Evolutionary conservation across 2,329 filamentous ascomycete species (phyloP).

Genomic region (Simplicillium sp.): DNA sequence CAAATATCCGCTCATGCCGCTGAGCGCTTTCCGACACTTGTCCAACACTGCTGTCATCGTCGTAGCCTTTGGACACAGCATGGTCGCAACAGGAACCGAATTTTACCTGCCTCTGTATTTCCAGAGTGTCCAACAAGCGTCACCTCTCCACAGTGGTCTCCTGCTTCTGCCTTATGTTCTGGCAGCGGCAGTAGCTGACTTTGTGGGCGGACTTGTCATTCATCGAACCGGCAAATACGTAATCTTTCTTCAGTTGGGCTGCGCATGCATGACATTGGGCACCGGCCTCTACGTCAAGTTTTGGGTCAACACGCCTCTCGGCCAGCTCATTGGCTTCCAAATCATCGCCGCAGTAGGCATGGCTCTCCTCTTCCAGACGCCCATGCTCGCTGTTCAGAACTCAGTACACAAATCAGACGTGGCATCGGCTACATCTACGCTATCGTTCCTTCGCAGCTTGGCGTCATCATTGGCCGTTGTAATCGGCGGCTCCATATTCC

Average conservation of each 20-base stretch:
- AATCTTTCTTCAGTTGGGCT: conserved; percentile 41
- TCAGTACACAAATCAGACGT: conserved; percentile 50
- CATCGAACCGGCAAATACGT: conserved; percentile 45
- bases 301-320: conserved; percentile 35
- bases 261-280: conserved; percentile 47
- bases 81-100: conserved; percentile 42
- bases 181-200: conserved; percentile 21
- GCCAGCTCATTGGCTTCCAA: conserved; percentile 43
- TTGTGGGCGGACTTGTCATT: conserved; percentile 20
- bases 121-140: conserved; percentile 53
- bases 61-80: conserved; percentile 33
- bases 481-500: conserved; percentile 33
- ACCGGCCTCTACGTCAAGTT: conserved; percentile 48
- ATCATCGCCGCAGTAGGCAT: conserved; percentile 51
- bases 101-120: conserved; percentile 70
- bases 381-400: conserved; percentile 54
- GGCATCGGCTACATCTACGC: conserved; percentile 53
- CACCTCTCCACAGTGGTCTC: conserved; percentile 5
- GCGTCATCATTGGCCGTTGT: conserved; percentile 49
- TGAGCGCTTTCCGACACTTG: conserved; percentile 45
- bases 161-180: conserved; percentile 5
- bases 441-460: conserved; percentile 50
- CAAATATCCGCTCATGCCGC: conserved; percentile 58
- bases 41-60: conserved; percentile 49
- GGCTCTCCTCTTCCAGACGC: conserved; percentile 53